phyloP scores from a whole-genome alignment of 345 rosid species.

The Anacardium occidentale region DNA sequence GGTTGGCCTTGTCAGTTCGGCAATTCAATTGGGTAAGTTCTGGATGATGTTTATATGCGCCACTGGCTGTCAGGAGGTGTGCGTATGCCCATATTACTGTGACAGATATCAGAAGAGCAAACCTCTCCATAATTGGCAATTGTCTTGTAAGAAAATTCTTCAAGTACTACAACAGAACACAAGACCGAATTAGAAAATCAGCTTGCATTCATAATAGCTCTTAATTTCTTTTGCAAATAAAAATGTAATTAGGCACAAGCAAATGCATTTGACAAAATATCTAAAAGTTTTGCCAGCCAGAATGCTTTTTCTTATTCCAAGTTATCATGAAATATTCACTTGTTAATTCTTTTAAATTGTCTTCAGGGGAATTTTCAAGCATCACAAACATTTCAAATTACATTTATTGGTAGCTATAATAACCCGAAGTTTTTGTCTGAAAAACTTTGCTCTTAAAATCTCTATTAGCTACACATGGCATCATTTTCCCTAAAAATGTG shows the following conservation, averaged over 20 bases:
- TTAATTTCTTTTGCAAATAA: background rate
- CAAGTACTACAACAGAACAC: constrained; percentile 57
- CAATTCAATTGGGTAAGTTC: constrained; percentile 75
- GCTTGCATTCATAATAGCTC: background rate
- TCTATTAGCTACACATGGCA: background rate
- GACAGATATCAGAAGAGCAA: constrained; percentile 74
- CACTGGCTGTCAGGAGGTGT: constrained; percentile 94
- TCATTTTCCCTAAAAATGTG: too few species aligned
- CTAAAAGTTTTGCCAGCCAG: too few species aligned
- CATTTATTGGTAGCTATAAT: background rate
- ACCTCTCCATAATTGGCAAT: constrained; percentile 80
- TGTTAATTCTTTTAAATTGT: background rate
- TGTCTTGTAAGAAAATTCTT: constrained; percentile 65
- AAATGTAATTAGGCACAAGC: background rate
- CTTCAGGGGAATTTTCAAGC: background rate
- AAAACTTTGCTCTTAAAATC: constrained; percentile 21
- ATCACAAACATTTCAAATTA: background rate
- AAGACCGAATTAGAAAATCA: constrained; percentile 9
- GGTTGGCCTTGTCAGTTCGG: constrained; percentile 93
- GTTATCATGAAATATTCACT: too few species aligned
- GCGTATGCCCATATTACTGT: constrained; percentile 94
- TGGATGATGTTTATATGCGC: constrained; percentile 87
- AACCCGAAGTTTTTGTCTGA: background rate
- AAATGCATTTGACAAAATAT: background rate
- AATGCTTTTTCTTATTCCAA: too few species aligned